phyloP scores from a whole-genome alignment of 805 yeast species.

The Pichia californica region DNA sequence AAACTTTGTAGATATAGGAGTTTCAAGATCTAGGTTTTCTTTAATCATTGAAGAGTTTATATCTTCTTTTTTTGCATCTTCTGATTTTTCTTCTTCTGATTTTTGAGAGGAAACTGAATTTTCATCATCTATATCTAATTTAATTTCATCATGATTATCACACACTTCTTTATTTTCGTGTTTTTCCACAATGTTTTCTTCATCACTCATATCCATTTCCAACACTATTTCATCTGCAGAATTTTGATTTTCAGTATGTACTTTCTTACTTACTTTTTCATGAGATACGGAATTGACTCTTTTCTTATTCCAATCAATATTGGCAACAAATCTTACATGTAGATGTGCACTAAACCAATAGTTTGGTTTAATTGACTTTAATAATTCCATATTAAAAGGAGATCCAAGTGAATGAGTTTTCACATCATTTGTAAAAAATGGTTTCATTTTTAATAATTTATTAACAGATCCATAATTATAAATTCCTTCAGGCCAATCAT shows the following conservation, averaged over 20 bases:
- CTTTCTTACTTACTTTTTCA: slow-evolving; percentile 16
- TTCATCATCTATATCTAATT: slow-evolving; percentile 23
- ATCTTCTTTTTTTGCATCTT: no score
- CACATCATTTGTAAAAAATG: slow-evolving; percentile 62
- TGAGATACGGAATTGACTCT: neutral
- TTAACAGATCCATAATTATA: slow-evolving; percentile 55
- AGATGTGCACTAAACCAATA: slow-evolving; percentile 89
- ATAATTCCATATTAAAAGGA: slow-evolving; percentile 52
- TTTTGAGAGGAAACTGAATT: neutral
- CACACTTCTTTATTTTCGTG: slow-evolving; percentile 4
- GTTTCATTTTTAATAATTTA: slow-evolving; percentile 49
- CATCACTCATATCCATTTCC: neutral
- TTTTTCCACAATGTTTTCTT: neutral
- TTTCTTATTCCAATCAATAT: neutral
- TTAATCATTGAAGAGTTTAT: no score
- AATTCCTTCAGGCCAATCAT: slow-evolving; percentile 93
- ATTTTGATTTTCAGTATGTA: neutral
- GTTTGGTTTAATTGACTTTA: slow-evolving; percentile 50
- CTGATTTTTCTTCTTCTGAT: no score
- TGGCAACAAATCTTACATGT: slow-evolving; percentile 68
- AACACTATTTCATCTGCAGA: slow-evolving; percentile 15
- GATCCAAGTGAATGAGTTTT: slow-evolving; percentile 59
- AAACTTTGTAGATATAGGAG: slow-evolving; percentile 34
- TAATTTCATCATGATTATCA: slow-evolving; percentile 30
- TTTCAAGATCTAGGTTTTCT: no score